Evolutionary conservation across 2,329 filamentous ascomycete genomes (phyloP).

Genomic region (Aspergillus fijiensis): DNA sequence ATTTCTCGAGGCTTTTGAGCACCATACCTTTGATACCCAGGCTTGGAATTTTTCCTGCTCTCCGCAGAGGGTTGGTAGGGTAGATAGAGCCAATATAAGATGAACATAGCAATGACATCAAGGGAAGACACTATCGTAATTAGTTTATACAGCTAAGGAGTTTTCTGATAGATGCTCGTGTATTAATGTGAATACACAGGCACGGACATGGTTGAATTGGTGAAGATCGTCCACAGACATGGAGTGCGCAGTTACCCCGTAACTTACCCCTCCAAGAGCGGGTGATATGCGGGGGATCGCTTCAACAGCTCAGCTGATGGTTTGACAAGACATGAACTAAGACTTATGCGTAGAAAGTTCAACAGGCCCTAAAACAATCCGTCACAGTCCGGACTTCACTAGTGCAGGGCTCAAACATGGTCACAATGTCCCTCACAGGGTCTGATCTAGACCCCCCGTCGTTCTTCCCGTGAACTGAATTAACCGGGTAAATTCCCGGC

Average conservation of each 20-base stretch:
- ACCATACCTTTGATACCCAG: background rate
- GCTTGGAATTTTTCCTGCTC: background rate
- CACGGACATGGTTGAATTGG: background rate
- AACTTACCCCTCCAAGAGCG: background rate
- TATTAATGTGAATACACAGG: too few species aligned
- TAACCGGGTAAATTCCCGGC: constrained; percentile 26
- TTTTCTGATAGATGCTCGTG: background rate
- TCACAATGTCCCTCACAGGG: background rate
- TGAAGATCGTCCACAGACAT: background rate
- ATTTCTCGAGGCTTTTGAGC: background rate
- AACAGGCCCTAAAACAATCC: background rate
- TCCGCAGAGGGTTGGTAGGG: too few species aligned
- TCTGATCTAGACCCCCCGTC: constrained; percentile 1
- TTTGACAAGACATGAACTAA: too few species aligned
- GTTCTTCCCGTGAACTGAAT: constrained; percentile 4
- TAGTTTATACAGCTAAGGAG: background rate
- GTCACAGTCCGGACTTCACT: background rate
- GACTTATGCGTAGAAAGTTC: too few species aligned
- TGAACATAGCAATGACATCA: background rate
- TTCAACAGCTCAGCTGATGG: background rate
- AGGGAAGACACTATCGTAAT: background rate
- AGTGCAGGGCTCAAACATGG: background rate
- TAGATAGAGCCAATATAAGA: background rate
- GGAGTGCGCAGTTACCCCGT: background rate
- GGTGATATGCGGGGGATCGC: background rate